Evolutionary conservation across 2,329 filamentous ascomycete species (phyloP), one percentile per base, ranked within the genome.

Genomic region (Arthrobotrys pseudoclavata): DNA sequence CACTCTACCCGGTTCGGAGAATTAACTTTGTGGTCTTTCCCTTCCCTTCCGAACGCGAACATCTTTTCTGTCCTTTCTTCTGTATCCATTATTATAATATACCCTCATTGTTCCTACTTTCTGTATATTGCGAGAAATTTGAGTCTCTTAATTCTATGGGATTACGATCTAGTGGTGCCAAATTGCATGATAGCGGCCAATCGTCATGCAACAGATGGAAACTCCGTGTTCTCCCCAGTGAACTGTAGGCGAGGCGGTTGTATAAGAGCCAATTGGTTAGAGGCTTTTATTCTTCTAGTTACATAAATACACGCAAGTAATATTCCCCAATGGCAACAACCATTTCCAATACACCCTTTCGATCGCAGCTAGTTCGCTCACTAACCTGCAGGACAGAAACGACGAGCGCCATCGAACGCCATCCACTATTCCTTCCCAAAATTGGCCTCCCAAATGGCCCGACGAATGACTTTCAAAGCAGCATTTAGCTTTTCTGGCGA

Each of bases 401-500:
- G 15, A 6, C 40, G 40, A 42, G 15, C 13, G 15, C 40, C 40
- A 42, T 7, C n/a, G 13, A 42, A 13, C 40, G 40, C 40, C 40
- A 42, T 7, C 40, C 7, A 42, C 3, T 24, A 22, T 24, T 48
- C 45, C 9, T 4, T 24, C 24, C 1, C 40, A 4, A 34, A 52
- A 26, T 48, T 50, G 22, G 57, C 52, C 13, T 74, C 69, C 50
- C 62, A 63, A 31, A 74, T 40, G n/a, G 26, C 52, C n/a, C 70
- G 62, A 13, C 70, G 70, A 18, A 75, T 63, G 7, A 47, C 53
- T 31, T 75, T 67, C 26, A 75, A 31, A 24, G 62, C 34, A 1
- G 40, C 18, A 4, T 42, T 29, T 61, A 75, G 67, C 29, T 42
- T 62, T 24, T 75, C 70, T 53, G 70, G 70, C 1, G 62, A 62